Evolutionary conservation across 768 basidiomycete genomes (phyloP), one percentile per base, ranked within the genome.

Genomic region (Botryobasidium botryosum): DNA sequence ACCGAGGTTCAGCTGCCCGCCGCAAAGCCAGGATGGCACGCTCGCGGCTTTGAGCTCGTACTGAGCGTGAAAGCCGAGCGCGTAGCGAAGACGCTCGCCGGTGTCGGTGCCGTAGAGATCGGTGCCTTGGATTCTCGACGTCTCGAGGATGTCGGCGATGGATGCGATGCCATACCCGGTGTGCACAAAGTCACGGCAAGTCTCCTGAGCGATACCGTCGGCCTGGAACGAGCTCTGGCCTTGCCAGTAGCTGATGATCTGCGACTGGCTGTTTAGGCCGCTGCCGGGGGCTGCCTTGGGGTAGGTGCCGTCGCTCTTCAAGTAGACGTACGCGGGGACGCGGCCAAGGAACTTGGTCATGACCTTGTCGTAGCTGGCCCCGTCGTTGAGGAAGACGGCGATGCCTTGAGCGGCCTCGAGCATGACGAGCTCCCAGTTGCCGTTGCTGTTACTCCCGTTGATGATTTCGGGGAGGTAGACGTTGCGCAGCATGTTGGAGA

Each of bases 341-440:
- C 42, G 42, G 26, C 13, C 15, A 32, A 43, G 42, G 42, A 43
- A 43, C 26, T 31, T 26, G 13, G 42, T 31, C 13, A 43, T 2
- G 5, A 32, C 42, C 13, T 17, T 15, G 42, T 43, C 29, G 18
- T 43, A 43, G 42, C 29, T 24, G 4, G 13, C n/a, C 5, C n/a
- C 23, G 18, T 43, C 42, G 13, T 26, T 17, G 2, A 43, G 24
- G 42, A 43, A 43, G 13, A 43, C 42, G 10, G 42, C 24, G n/a
- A 43, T 43, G 26, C 42, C 42, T 6, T 20, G 17, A 6, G 29
- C 42, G 28, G 42, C 42, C 35, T 43, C 42, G 28, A 43, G 29
- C 42, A 43, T 43, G 28, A 43, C 42, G 24, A 43, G 42, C 24
- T 43, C 42, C 42, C 42, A 43, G 42, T 43, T 43, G 42, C 42